phyloP scores from a whole-genome alignment of 495 filamentous ascomycete genomes.

The Aspergillus bertholletiae region DNA sequence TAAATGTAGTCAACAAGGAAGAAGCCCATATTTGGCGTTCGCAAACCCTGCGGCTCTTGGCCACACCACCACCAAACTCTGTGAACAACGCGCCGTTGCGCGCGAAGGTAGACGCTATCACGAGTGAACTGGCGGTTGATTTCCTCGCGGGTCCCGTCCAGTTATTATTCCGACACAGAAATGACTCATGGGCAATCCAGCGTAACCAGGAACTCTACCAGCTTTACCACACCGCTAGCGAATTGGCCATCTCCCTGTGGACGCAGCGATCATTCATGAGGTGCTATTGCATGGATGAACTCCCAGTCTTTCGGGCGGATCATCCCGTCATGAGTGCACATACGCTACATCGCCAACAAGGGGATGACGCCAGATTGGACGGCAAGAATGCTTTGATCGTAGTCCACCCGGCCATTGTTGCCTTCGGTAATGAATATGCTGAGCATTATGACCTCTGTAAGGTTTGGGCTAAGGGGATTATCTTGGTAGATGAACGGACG shows the following conservation, averaged over 20 bases:
- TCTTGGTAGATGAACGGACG: constrained; percentile 7
- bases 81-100: background rate
- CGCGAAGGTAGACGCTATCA: background rate
- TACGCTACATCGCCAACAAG: constrained; percentile 9
- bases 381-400: constrained; percentile 3
- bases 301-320: background rate
- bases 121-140: background rate
- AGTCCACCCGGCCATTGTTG: constrained; percentile 9
- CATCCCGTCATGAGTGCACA: constrained; percentile 5
- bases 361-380: constrained; percentile 7
- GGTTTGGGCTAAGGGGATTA: constrained; percentile 8
- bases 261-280: constrained; percentile 5
- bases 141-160: background rate
- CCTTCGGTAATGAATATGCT: constrained; percentile 9
- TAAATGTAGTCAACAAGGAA: background rate
- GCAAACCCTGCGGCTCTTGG: constrained; percentile 2
- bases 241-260: constrained; percentile 14
- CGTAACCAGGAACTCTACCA: constrained; percentile 2
- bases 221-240: constrained; percentile 5
- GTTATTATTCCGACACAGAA: background rate
- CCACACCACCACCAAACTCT: background rate
- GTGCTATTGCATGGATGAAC: background rate
- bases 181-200: background rate
- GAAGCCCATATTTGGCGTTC: constrained; percentile 13
- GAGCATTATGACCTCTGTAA: constrained; percentile 11